Evolutionary conservation across 1,284 basidiomycete genomes (phyloP), one percentile per base, ranked within the genome.

Genomic region (Sporisorium sorghi): DNA sequence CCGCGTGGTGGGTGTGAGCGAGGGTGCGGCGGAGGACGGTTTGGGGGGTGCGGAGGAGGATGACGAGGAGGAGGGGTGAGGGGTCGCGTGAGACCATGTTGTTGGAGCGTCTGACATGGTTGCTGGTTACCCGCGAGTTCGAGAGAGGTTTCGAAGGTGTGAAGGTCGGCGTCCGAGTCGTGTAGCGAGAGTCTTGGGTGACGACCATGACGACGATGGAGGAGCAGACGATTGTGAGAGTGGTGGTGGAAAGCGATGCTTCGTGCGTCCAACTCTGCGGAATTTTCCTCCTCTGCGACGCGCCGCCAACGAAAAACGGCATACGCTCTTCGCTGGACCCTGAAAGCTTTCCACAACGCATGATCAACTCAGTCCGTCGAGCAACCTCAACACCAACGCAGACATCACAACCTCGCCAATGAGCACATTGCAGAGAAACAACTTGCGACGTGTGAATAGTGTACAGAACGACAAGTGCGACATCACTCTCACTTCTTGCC

Each of bases 401-500:
- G 28, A 17, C 19, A 35, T 24, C 48, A 19, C 42, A 42, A n/a
- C n/a, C n/a, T n/a, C n/a, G n/a, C n/a, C n/a, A n/a, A n/a, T n/a
- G n/a, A n/a, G n/a, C n/a, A n/a, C n/a, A 40, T n/a, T 19, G 23
- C 33, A 12, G 51, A 33, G n/a, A n/a, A n/a, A n/a, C n/a, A n/a
- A n/a, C n/a, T n/a, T n/a, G n/a, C n/a, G n/a, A n/a, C n/a, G n/a
- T n/a, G 19, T 12, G 30, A 35, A 48, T 23, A 47, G 28, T 8
- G 30, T 49, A 48, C 30, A 66, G 12, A 49, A 40, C 5, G n/a
- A 49, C 24, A 28, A 40, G n/a, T 19, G 14, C 37, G n/a, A 9
- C 5, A 30, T 8, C 1, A 26, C 3, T 21, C 14, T 58, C 37
- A 74, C 63, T 67, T 74, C 60, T 78, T 76, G 17, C 73, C 77